Evolutionary conservation across 768 basidiomycete species (phyloP), one percentile per base, ranked within the genome.

Genomic region (Panus rudis): DNA sequence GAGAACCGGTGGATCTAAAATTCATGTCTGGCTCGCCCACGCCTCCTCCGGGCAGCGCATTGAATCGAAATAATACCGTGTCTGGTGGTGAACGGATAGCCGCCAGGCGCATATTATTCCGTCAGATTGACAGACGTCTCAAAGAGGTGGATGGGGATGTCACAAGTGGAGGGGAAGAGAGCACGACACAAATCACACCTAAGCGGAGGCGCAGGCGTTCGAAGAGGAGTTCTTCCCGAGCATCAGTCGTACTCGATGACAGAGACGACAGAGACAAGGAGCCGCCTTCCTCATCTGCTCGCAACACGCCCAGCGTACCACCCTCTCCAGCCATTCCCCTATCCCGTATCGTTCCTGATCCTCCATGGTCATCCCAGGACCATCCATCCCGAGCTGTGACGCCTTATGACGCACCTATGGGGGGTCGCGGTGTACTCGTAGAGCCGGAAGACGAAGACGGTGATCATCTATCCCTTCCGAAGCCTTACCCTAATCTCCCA

Each of bases 51-150:
- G 70, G 71, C 8, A 45, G 48, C 50, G 62, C 55, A 63, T 47
- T 66, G 33, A 50, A 46, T 42, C 74, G 89, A 43, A 89, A 84
- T 53, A 89, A 90, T 54, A 92, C 89, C 14, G 79, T 89, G 12
- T 76, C 87, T 2, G 88, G 86, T 5, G 86, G 84, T 22, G 88
- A 89, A 54, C 79, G 88, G 25, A 71, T 73, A 23, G 84, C 78
- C 22, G 86, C 82, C 11, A 74, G 88, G 32, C 75, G 77, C 52
- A 68, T 79, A 40, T 71, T 90, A 67, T 67, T 87, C 28, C 75
- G 70, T 42, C 71, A 78, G 8, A 65, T 89, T 14, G 74, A 73
- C n/a, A 75, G 78, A 39, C 57, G 74, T 41, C 57, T 71, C 50
- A 70, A 79, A 44, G 81, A 82, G 51, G 68, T 76, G 1, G 84